A percentile compares a stretch with the other conserved stretches of the same genome.
Evolutionary conservation across 2,329 filamentous ascomycete species (phyloP).

Genomic region (Xylariaceae sp.): DNA sequence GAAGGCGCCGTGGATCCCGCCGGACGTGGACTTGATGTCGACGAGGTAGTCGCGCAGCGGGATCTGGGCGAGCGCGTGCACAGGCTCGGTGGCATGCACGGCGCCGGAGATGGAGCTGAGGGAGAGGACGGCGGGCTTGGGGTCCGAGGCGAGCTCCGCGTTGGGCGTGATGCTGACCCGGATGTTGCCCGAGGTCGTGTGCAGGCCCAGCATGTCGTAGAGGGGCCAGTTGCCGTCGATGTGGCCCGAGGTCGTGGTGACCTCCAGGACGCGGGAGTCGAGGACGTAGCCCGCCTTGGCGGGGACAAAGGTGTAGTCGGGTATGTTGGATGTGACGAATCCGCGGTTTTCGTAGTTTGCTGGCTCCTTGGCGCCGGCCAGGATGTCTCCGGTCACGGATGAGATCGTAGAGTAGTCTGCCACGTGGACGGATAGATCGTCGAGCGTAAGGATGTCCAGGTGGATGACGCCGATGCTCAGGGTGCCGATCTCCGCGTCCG

Average conservation of each 20-base stretch:
- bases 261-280: slow-evolving; percentile 36
- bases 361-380: slow-evolving; percentile 26
- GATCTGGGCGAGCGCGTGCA: slow-evolving; percentile 28
- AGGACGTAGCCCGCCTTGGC: slow-evolving; percentile 35
- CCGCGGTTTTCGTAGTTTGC: slow-evolving; percentile 8
- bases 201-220: slow-evolving; percentile 43
- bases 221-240: slow-evolving; percentile 48
- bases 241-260: slow-evolving; percentile 38
- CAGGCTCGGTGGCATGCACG: slow-evolving; percentile 37
- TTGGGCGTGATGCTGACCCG: slow-evolving; percentile 37
- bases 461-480: slow-evolving; percentile 32
- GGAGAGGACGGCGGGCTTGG: slow-evolving; percentile 36
- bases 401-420: slow-evolving; percentile 30
- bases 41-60: slow-evolving; percentile 45
- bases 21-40: slow-evolving; percentile 39
- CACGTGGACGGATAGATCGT: slow-evolving; percentile 31
- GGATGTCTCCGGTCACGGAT: slow-evolving; percentile 36
- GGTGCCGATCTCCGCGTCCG: slow-evolving; percentile 30
- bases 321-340: neutral
- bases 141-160: slow-evolving; percentile 28
- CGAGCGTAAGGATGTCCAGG: slow-evolving; percentile 36
- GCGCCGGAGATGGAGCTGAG: slow-evolving; percentile 40
- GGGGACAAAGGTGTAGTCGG: slow-evolving; percentile 18
- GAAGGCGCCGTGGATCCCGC: slow-evolving; percentile 35
- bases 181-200: slow-evolving; percentile 41